phyloP scores from a whole-genome alignment of 352 stramenopile species.

The Pythium graminicola region DNA sequence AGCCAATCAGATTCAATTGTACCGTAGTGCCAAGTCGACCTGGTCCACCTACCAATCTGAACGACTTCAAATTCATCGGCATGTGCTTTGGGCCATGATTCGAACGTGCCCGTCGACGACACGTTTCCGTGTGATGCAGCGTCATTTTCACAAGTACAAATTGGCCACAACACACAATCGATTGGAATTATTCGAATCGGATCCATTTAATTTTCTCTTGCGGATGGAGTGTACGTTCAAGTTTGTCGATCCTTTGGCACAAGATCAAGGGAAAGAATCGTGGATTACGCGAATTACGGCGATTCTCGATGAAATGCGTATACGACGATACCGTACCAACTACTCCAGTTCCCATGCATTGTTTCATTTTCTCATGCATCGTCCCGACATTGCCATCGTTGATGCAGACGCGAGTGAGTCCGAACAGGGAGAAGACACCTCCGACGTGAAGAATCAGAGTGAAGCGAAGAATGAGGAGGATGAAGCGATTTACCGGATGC shows the following conservation, averaged over 20 bases:
- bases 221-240: conserved; percentile 49
- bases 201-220: conserved; percentile 62
- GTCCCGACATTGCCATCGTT: conserved; percentile 32
- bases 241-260: conserved; percentile 17
- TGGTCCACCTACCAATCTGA: conserved; percentile 36
- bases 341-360: conserved; percentile 59
- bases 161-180: conserved; percentile 38
- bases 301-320: conserved; percentile 40
- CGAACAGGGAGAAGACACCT: conserved; percentile 6
- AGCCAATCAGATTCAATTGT: conserved; percentile 18
- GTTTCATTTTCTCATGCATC: conserved; percentile 54
- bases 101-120: conserved; percentile 14
- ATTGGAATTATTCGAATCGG: conserved; percentile 42
- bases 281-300: conserved; percentile 32
- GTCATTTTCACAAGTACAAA: conserved; percentile 38
- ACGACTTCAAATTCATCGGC: conserved; percentile 53
- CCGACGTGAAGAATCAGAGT: background rate
- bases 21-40: conserved; percentile 6
- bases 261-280: background rate
- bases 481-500: conserved; percentile 22
- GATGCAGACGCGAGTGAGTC: background rate
- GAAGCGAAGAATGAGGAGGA: background rate
- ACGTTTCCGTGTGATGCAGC: conserved; percentile 25
- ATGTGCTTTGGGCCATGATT: conserved; percentile 63
- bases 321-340: conserved; percentile 33